These are phyloP conservation scores for Salix dunnii DNA, from an alignment of 345 rosid genomes.

Conservation along the genomic window DNA sequence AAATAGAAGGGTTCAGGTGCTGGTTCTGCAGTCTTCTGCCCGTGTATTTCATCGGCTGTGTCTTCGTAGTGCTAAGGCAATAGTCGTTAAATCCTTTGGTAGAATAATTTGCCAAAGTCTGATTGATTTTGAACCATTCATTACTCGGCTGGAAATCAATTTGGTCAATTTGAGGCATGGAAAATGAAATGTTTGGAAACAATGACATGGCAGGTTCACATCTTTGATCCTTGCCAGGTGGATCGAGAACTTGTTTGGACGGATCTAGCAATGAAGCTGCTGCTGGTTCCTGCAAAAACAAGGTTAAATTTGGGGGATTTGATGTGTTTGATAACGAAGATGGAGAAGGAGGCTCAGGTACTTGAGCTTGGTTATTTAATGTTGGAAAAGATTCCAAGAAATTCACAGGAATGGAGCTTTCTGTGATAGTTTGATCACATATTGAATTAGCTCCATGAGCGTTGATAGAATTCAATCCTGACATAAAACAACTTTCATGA, in stretches of 20 bases:
- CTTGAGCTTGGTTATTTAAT: conserved; percentile 19
- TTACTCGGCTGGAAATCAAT: conserved; percentile 14
- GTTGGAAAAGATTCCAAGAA: conserved; percentile 44
- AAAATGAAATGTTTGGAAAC: conserved; percentile 23
- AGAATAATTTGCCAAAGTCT: conserved; percentile 24
- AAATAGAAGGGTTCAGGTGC: conserved; percentile 26
- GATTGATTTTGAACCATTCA: conserved; percentile 53
- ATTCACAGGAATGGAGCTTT: conserved; percentile 31
- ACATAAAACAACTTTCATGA: conserved; percentile 12
- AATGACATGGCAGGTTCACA: conserved; percentile 10
- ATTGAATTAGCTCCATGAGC: conserved; percentile 5
- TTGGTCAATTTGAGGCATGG: conserved; percentile 24
- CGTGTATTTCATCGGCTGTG: conserved; percentile 60
- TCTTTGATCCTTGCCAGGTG: conserved; percentile 15
- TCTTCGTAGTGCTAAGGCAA: conserved; percentile 58
- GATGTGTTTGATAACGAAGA: conserved; percentile 22
- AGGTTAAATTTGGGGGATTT: conserved; percentile 49
- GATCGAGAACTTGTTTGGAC: conserved; percentile 21
- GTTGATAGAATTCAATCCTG: conserved; percentile 25
- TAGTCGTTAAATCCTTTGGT: conserved; percentile 44
- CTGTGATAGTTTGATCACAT: conserved; percentile 19
- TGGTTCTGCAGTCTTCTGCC: conserved; percentile 38
- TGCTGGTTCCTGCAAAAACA: conserved; percentile 56
- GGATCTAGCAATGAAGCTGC: conserved; percentile 21
- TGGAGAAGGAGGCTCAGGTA: conserved; percentile 30